Base-by-base conservation (phyloP, 176 grass and related monocot species). In the Puccinellia tenuiflora region DNA sequence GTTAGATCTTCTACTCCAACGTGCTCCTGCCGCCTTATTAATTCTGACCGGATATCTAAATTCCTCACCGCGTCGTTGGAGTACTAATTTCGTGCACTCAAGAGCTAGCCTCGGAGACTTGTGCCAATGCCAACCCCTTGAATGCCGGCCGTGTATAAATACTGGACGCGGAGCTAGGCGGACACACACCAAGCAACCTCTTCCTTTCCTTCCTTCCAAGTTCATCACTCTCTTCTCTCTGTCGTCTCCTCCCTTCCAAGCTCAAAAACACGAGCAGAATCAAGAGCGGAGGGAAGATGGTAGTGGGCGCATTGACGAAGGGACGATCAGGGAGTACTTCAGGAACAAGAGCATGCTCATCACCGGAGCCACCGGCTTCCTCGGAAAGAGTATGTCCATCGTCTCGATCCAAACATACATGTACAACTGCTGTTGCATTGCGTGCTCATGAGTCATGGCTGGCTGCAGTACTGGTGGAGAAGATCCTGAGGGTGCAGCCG, bases 381-480 rank as follows among this genome's bases (percentile, higher is more conserved):
- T 94, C 37, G 95, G 88, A 34, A 97, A 94, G 88, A 89, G 95
- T 97, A 92, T 30, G n/a, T n/a, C n/a, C n/a, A n/a, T n/a, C n/a
- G n/a, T n/a, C n/a, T n/a, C n/a, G n/a, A n/a, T n/a, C n/a, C n/a
- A n/a, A n/a, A n/a, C n/a, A n/a, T n/a, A n/a, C n/a, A n/a, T n/a
- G n/a, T n/a, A n/a, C n/a, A n/a, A n/a, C n/a, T n/a, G n/a, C n/a
- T n/a, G n/a, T n/a, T n/a, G n/a, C n/a, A n/a, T n/a, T n/a, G n/a
- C n/a, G n/a, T n/a, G n/a, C n/a, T n/a, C n/a, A n/a, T n/a, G n/a
- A n/a, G n/a, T n/a, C n/a, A n/a, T n/a, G n/a, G n/a, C n/a, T n/a
- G n/a, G n/a, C n/a, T 71, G 71, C 76, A 98, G 95, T 98, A 24
- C 86, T 98, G 20, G 84, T 98, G 90, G 95, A 98, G 86, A 98